Evolutionary conservation across 495 filamentous ascomycete genomes (phyloP).

Genomic region (Xylaria venustula): DNA sequence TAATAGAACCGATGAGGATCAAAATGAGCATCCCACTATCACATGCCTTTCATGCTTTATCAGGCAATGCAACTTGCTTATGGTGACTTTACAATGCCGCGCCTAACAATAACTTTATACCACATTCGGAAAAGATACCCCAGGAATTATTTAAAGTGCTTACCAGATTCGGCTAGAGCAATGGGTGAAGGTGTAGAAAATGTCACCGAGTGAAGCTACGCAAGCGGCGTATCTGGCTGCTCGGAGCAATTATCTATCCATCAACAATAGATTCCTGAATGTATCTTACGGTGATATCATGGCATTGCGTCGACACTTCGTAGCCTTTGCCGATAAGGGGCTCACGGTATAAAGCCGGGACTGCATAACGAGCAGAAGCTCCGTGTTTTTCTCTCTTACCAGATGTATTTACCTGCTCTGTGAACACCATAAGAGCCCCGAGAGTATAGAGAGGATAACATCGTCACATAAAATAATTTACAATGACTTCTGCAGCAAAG

Average conservation of each 20-base stretch:
- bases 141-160: too few relatives aligned
- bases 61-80: constrained; percentile 3
- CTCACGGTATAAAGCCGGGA: too few relatives aligned
- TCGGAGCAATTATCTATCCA: constrained; percentile 10
- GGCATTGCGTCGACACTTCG: not conserved
- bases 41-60: not conserved
- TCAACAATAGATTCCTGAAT: not conserved
- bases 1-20: not conserved
- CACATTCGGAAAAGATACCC: not conserved
- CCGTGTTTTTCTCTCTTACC: too few relatives aligned
- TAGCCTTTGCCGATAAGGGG: not conserved
- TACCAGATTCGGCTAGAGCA: too few relatives aligned
- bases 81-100: not conserved
- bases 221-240: not conserved
- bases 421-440: too few relatives aligned
- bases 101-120: not conserved
- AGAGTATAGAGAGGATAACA: too few relatives aligned
- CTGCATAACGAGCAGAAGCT: too few relatives aligned
- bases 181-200: too few relatives aligned
- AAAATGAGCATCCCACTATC: too few relatives aligned
- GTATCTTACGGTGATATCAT: not conserved
- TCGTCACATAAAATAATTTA: too few relatives aligned
- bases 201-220: too few relatives aligned
- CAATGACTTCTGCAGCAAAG: constrained; percentile 22
- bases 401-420: too few relatives aligned